phyloP scores from a whole-genome alignment of 805 yeast species.

The Saturnispora diversa region DNA sequence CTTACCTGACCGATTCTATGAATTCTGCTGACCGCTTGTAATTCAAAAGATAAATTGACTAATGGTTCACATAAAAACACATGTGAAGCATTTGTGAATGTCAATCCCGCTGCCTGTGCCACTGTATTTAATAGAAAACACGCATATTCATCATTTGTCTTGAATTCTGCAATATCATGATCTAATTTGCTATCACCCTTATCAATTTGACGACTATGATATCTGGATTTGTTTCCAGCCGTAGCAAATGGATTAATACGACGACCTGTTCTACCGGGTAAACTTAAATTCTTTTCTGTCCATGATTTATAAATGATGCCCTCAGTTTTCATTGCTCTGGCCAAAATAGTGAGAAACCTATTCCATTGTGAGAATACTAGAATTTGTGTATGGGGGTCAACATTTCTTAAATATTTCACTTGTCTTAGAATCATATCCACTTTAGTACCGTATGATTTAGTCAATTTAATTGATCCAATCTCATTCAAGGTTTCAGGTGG shows the following conservation, averaged over 20 bases:
- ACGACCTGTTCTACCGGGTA: constrained; percentile 11
- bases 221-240: constrained; percentile 5
- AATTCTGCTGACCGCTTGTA: constrained; percentile 87
- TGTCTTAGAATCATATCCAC: constrained; percentile 76
- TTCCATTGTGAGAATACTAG: constrained; percentile 88
- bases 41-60: constrained; percentile 75
- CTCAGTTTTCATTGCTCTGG: constrained; percentile 54
- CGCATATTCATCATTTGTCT: constrained; percentile 53
- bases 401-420: constrained; percentile 50
- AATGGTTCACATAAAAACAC: constrained; percentile 90
- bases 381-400: constrained; percentile 63
- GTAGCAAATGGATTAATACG: constrained; percentile 6
- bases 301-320: constrained; percentile 53
- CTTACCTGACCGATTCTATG: constrained; percentile 85
- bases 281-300: constrained; percentile 18
- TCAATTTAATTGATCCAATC: constrained; percentile 38
- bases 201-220: not conserved
- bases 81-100: constrained; percentile 86
- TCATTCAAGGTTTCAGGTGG: constrained; percentile 35
- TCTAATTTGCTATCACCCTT: constrained; percentile 13
- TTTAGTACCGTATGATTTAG: constrained; percentile 69
- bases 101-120: constrained; percentile 85
- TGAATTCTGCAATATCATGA: constrained; percentile 49
- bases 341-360: constrained; percentile 58
- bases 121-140: constrained; percentile 81